Evolutionary conservation across 2,329 filamentous ascomycete species (phyloP), one percentile per base, ranked within the genome.

Genomic region (Clonostachys solani): DNA sequence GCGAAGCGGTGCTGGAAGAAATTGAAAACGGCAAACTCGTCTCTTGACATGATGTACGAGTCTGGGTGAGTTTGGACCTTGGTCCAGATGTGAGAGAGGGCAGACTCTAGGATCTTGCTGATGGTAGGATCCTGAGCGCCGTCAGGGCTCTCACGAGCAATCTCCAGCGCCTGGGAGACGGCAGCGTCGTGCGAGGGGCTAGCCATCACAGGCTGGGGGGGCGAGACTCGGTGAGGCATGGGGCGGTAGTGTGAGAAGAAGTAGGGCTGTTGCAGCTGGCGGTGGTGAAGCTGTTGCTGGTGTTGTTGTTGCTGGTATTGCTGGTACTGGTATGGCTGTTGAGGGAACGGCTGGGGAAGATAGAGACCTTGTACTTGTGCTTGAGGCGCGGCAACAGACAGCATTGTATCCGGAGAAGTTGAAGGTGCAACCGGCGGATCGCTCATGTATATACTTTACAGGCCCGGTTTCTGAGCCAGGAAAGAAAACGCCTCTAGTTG

Each of bases 1-100:
- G 70, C 63, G 60, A 86, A 90, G 10, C 85, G 79, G 52, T 78
- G 67, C 52, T 87, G 84, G 64, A 87, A 92, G 66, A 86, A 92
- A 72, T 94, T 95, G 80, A 95, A 91, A 50, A 95, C 77, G 47
- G 87, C 82, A 59, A 94, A 95, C 67, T 95, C 89, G 65, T 89
- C 83, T 52, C 78, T 74, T 34, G 74, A 82, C 72, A 95, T 83
- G 53, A 94, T 66, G 65, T 92, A 95, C n/a, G 73, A 72, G 44
- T 78, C 68, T 2, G 87, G 87, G 33, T 84, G 71, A 5, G 73
- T 71, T 56, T 83, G 69, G 48, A 95, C 77, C 56, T 81, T 84
- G 40, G 60, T 62, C 87, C 88, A 92, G 52, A 92, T 80, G 52
- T 78, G 72, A 2, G 68, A 60, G 44, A 90, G 70, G 33, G 80